Evolutionary conservation across 1,284 basidiomycete genomes (phyloP).

Genomic region (Microbotryum saponariae): DNA sequence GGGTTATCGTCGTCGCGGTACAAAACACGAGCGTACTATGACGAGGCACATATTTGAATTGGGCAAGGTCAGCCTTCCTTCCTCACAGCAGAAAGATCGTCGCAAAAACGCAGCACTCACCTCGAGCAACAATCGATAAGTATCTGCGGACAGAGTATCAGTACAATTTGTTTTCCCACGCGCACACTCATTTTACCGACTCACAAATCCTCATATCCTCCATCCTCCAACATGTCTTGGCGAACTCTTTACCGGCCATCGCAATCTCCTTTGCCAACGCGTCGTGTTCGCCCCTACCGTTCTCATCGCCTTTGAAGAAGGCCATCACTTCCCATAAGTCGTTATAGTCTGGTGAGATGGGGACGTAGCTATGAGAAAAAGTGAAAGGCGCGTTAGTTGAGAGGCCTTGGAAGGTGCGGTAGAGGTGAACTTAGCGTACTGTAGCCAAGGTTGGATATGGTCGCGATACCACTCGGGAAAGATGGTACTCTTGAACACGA

Average conservation of each 20-base stretch:
- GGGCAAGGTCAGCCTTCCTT: neutral
- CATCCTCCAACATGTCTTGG: constrained; percentile 46
- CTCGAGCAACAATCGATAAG: constrained; percentile 23
- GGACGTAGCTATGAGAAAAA: constrained; percentile 33
- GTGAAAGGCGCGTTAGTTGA: neutral
- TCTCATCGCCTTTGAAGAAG: constrained; percentile 45
- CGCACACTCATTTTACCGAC: neutral
- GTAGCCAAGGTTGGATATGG: constrained; percentile 34
- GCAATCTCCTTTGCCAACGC: constrained; percentile 45
- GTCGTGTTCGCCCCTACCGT: constrained; percentile 42
- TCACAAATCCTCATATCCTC: constrained; percentile 44
- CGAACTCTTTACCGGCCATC: constrained; percentile 43
- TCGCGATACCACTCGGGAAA: constrained; percentile 51
- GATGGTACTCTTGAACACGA: constrained; percentile 57
- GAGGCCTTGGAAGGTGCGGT: no score
- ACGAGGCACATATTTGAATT: no score
- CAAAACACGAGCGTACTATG: constrained; percentile 19
- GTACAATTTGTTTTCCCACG: neutral
- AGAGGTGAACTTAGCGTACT: constrained; percentile 6
- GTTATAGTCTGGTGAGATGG: constrained; percentile 46
- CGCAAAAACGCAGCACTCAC: constrained; percentile 4
- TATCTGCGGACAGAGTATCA: neutral
- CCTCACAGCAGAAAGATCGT: neutral
- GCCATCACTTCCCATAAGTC: constrained; percentile 48
- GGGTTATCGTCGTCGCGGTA: constrained; percentile 15